Evolutionary conservation across 257 asterid genomes (phyloP).

Genomic region (Solanum neorickii): DNA sequence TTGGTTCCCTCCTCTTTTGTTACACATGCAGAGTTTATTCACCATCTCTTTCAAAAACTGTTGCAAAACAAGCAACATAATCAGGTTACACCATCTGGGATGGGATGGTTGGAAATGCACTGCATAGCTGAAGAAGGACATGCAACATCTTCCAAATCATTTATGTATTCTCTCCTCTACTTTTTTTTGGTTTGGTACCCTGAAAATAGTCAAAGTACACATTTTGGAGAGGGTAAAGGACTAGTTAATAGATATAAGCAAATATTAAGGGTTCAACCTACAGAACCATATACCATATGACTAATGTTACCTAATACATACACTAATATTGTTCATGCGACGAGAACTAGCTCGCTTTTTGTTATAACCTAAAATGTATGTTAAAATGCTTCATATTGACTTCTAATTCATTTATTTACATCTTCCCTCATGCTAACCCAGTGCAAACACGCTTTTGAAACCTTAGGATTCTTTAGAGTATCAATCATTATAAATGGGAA

Average conservation of each 20-base stretch:
- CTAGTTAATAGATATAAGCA: background rate
- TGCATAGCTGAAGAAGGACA: background rate
- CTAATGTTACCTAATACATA: background rate
- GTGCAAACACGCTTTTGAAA: background rate
- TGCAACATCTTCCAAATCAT: background rate
- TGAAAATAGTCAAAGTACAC: background rate
- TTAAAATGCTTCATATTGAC: background rate
- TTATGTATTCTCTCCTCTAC: background rate
- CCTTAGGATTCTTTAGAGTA: background rate
- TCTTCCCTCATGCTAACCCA: background rate
- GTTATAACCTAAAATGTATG: background rate
- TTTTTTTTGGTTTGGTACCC: background rate
- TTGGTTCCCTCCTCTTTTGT: constrained; percentile 83
- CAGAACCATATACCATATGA: background rate
- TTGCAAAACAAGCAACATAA: constrained; percentile 29
- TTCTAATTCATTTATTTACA: background rate
- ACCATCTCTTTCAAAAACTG: constrained; percentile 87
- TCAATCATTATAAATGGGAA: background rate
- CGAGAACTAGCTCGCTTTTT: background rate
- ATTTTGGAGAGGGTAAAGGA: background rate
- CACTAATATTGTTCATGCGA: background rate
- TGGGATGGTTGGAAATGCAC: background rate
- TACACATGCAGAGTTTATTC: constrained; percentile 80
- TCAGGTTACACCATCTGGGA: background rate
- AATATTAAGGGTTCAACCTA: background rate